These are phyloP conservation scores for Monilinia fructigena DNA, from an alignment of 2,329 filamentous ascomycete species.

Conservation along the genomic window DNA sequence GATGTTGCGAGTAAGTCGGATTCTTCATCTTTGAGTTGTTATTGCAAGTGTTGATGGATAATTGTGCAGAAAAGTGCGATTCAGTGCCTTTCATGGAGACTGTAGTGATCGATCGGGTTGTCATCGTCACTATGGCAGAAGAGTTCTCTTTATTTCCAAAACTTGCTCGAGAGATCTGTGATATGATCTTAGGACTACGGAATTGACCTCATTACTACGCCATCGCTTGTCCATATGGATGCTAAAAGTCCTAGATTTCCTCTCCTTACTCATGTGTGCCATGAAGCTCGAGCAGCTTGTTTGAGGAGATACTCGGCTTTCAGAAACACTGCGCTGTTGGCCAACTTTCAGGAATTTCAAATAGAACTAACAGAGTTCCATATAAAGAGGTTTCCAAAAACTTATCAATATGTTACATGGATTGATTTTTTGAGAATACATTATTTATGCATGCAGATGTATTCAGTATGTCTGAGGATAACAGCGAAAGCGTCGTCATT, in stretches of 20 bases:
- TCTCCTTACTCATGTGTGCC: background rate
- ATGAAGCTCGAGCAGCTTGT: background rate
- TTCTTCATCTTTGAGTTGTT: background rate
- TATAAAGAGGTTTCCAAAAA: rapidly evolving
- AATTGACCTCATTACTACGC: background rate
- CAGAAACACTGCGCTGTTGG: background rate
- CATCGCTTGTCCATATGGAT: background rate
- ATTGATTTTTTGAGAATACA: background rate
- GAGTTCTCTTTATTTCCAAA: background rate
- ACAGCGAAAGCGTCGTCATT: no score
- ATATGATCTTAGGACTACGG: background rate
- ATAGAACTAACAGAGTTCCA: background rate
- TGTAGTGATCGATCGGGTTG: background rate
- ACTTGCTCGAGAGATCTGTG: background rate
- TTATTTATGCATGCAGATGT: background rate
- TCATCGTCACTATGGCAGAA: background rate
- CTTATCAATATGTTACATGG: background rate
- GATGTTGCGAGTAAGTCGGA: background rate
- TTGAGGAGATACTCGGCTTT: background rate
- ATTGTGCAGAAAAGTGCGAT: background rate
- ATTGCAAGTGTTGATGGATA: background rate
- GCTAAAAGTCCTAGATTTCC: background rate
- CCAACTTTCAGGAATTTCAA: background rate
- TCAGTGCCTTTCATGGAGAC: background rate
- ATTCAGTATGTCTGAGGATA: background rate